These are phyloP conservation scores for Pseudocercospora macadamiae DNA, from an alignment of 2,329 filamentous ascomycete genomes.

Conservation along the genomic window DNA sequence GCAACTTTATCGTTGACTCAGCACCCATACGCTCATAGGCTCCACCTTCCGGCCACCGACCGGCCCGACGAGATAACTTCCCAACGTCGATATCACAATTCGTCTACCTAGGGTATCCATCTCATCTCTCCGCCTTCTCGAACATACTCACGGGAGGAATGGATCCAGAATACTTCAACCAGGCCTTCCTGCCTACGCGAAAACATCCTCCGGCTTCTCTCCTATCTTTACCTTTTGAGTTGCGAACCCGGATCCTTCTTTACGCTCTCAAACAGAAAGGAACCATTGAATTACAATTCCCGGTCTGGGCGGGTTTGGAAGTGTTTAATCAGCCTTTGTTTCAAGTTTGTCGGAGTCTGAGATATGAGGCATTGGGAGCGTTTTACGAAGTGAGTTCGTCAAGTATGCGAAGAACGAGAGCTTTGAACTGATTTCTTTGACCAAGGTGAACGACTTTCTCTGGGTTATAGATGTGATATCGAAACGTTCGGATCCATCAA, in stretches of 20 bases:
- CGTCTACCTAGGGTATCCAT: background rate
- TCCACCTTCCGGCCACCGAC: no score
- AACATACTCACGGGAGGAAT: no score
- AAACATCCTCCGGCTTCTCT: background rate
- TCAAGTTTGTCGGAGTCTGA: slow-evolving; percentile 22
- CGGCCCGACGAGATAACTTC: no score
- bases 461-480: slow-evolving; percentile 28
- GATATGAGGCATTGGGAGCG: slow-evolving; percentile 25
- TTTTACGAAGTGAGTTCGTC: slow-evolving; percentile 24
- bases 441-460: slow-evolving; percentile 25
- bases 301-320: slow-evolving; percentile 26
- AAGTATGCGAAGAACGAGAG: no score
- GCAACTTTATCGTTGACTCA: no score
- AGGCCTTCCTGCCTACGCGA: background rate
- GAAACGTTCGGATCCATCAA: slow-evolving; percentile 18
- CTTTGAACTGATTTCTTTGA: no score
- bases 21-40: no score
- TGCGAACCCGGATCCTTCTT: slow-evolving; percentile 26
- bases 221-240: slow-evolving; percentile 21
- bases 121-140: background rate
- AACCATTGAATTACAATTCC: slow-evolving; percentile 28
- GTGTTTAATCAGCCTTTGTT: slow-evolving; percentile 26
- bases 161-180: background rate
- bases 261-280: slow-evolving; percentile 20
- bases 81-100: background rate